phyloP scores from a whole-genome alignment of 352 stramenopile species.

The Aphanomyces astaci region DNA sequence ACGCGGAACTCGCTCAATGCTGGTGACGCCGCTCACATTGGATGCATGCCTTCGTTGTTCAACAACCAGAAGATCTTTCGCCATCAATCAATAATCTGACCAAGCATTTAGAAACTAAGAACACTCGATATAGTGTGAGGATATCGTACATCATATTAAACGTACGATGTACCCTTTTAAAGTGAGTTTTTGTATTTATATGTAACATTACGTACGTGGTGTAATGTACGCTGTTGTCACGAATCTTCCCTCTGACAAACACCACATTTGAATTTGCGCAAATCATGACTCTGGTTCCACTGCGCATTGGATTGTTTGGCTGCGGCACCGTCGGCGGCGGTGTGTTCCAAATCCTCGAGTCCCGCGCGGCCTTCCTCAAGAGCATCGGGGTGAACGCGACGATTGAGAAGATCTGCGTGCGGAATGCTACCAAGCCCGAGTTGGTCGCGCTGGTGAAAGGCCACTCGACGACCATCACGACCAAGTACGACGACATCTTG shows the following conservation, averaged over 20 bases:
- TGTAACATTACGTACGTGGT: too few relatives aligned
- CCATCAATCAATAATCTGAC: too few relatives aligned
- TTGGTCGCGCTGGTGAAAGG: slow-evolving; percentile 47
- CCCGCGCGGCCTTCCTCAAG: slow-evolving; percentile 40
- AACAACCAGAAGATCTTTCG: not conserved
- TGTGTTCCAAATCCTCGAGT: slow-evolving; percentile 83
- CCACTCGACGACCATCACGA: slow-evolving; percentile 46
- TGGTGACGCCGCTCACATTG: not conserved
- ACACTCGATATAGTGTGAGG: not conserved
- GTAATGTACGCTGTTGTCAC: not conserved
- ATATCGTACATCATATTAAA: not conserved
- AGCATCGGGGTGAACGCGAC: slow-evolving; percentile 60
- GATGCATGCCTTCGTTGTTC: not conserved
- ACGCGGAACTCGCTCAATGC: not conserved
- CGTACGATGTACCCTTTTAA: not conserved
- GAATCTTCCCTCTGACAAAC: not conserved
- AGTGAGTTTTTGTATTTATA: too few relatives aligned
- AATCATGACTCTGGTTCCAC: not conserved
- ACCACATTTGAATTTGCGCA: slow-evolving; percentile 14
- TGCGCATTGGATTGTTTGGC: slow-evolving; percentile 77
- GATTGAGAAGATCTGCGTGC: slow-evolving; percentile 83
- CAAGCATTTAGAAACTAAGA: not conserved
- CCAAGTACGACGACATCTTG: slow-evolving; percentile 79
- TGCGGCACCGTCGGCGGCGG: slow-evolving; percentile 83
- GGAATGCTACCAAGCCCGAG: slow-evolving; percentile 65